Base-by-base conservation (phyloP, 2,329 filamentous ascomycete genomes). In the Colletotrichum australisinense region DNA sequence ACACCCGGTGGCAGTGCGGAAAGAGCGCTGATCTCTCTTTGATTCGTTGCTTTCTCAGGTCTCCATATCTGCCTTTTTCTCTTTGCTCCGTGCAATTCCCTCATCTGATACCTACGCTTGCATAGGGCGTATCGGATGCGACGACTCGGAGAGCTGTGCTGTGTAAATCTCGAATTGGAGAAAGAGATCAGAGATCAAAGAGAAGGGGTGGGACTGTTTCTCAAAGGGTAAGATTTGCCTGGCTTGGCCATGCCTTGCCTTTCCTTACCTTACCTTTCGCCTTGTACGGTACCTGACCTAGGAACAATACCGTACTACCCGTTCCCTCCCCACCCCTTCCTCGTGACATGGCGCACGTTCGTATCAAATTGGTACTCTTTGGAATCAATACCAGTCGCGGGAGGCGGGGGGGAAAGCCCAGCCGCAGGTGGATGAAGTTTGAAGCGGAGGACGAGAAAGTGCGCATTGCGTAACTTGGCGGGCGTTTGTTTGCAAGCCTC, bases 1-100 rank as follows among this genome's bases (percentile, higher is more conserved):
- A 55, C 55, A 55, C 26, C 42, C 66, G 42, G 66, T 69, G 65
- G 66, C 65, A 59, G 57, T 69, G 65, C 64, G 66, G 11, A 46
- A 22, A 24, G 14, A 38, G 69, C 30, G 32, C 56, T 49, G 67
- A 49, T 69, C 60, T 22, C 49, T n/a, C 38, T 58, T 22, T 32
- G 28, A 19, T 35, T 53, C 53, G 46, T 42, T 42, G 38, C 38
- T 42, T 42, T 42, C 38, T 16, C 38, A 42, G 38, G 38, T 42
- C 38, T 42, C 14, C 38, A 42, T 42, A 42, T 42, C 38, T 42
- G 38, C 38, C 24, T 28, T 19, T 35, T 35, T 14, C 11, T 24
- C n/a, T 35, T 24, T 67, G 19, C 52, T 30, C 58, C 58, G 57
- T 63, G 28, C 8, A 57, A 69, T 53, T 49, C 28, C 38, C 65